Evolutionary conservation across 2,329 filamentous ascomycete genomes (phyloP).

Genomic region (Ceratocystis cacaofunesta): DNA sequence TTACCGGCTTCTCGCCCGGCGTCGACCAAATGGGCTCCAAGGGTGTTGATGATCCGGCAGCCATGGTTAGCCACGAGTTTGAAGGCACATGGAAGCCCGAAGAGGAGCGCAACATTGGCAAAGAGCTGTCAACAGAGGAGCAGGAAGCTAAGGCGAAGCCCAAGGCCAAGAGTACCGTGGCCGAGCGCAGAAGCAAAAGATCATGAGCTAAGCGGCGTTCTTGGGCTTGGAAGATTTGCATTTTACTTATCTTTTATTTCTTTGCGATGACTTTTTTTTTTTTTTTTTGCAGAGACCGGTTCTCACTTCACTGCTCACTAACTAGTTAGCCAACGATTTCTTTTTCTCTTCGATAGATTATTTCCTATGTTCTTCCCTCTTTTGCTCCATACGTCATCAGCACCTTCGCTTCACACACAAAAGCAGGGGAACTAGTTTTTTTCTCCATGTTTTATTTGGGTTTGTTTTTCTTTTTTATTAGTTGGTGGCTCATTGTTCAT

Average conservation of each 20-base stretch:
- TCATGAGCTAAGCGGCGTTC: not conserved
- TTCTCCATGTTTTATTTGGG: too few relatives aligned
- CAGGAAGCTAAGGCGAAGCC: not conserved
- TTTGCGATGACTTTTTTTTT: not conserved
- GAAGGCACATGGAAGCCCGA: slow-evolving; percentile 83
- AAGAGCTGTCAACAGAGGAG: slow-evolving; percentile 19
- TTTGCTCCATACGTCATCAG: not conserved
- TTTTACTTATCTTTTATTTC: not conserved
- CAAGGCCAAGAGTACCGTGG: not conserved
- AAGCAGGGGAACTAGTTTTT: too few relatives aligned
- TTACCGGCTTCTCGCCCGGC: slow-evolving; percentile 93
- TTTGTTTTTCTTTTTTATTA: too few relatives aligned
- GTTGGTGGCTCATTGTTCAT: too few relatives aligned
- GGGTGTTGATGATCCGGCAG: slow-evolving; percentile 83
- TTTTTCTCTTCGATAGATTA: slow-evolving; percentile 11
- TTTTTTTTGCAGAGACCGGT: not conserved
- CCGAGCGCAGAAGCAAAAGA: slow-evolving; percentile 2
- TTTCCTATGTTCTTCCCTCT: not conserved
- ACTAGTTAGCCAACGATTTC: not conserved
- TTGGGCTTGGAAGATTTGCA: not conserved
- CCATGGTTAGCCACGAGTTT: slow-evolving; percentile 94
- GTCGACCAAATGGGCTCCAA: slow-evolving; percentile 85
- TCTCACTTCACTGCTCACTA: not conserved
- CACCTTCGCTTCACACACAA: too few relatives aligned
- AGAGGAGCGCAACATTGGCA: slow-evolving; percentile 53